phyloP scores from a whole-genome alignment of 495 filamentous ascomycete species.

The Penicillium goetzii region DNA sequence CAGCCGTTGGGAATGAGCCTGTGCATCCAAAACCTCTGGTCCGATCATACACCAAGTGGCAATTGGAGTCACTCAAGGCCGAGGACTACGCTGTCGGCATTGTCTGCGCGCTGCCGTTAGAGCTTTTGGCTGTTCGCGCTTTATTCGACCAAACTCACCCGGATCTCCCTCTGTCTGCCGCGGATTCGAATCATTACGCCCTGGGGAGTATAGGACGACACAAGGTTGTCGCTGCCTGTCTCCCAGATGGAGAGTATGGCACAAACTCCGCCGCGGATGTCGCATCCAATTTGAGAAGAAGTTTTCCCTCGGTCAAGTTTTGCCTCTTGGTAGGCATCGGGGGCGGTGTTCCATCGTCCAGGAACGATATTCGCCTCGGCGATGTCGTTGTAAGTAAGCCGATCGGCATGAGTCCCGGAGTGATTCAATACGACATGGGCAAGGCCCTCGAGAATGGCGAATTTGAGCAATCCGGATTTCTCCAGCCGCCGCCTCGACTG shows the following conservation, averaged over 20 bases:
- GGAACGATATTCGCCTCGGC: conserved; percentile 33
- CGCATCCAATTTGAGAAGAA: conserved; percentile 34
- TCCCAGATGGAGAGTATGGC: conserved; percentile 30
- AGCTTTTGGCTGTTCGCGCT: conserved; percentile 41
- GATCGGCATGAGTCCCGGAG: conserved; percentile 6
- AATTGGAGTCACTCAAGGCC: neutral
- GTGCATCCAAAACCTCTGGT: neutral
- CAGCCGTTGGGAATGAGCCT: neutral
- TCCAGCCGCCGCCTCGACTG: conserved; percentile 27
- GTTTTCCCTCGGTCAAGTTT: conserved; percentile 7
- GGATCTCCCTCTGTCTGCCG: neutral
- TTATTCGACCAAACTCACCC: conserved; percentile 43
- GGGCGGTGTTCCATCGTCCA: conserved; percentile 23
- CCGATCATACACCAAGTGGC: conserved; percentile 3
- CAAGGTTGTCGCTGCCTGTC: conserved; percentile 33
- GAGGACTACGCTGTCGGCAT: conserved; percentile 49
- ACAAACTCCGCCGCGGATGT: conserved; percentile 28
- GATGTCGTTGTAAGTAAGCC: conserved; percentile 27
- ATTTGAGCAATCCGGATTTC: conserved; percentile 13
- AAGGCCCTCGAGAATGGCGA: conserved; percentile 13
- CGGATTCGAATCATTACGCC: conserved; percentile 42
- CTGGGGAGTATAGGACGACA: conserved; percentile 42
- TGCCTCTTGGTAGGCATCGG: conserved; percentile 35
- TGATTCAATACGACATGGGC: conserved; percentile 29
- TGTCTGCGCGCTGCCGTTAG: conserved; percentile 47